These are phyloP conservation scores for Blastobotrys proliferans DNA, from an alignment of 1,139 yeast species.

Conservation along the genomic window DNA sequence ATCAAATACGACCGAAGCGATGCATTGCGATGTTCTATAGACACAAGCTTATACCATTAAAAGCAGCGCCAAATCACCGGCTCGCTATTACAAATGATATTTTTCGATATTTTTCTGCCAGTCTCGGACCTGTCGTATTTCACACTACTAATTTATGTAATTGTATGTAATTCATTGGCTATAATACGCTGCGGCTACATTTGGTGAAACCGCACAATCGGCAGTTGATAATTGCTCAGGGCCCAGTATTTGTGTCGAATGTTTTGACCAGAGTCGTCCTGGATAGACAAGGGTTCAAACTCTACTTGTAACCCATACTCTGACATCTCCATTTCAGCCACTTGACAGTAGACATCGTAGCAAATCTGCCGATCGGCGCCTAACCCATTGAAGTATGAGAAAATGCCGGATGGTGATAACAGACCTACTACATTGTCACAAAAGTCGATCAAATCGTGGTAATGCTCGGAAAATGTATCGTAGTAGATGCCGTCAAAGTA, in stretches of 20 bases:
- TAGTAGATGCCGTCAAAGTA: conserved; percentile 89
- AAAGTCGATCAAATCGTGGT: conserved; percentile 78
- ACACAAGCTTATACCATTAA: no score
- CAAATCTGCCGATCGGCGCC: conserved; percentile 93
- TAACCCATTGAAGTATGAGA: conserved; percentile 88
- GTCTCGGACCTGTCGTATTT: no score
- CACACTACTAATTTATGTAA: no score
- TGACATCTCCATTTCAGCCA: conserved; percentile 73
- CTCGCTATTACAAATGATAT: no score
- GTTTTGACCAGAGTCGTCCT: conserved; percentile 39
- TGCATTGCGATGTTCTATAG: no score
- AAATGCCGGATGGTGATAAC: conserved; percentile 60
- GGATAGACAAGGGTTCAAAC: conserved; percentile 37
- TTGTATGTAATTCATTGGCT: no score
- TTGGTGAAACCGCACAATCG: conserved; percentile 7
- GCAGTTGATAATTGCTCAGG: conserved; percentile 23
- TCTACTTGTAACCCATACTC: conserved; percentile 70
- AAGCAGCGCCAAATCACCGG: no score
- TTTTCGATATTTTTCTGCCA: no score
- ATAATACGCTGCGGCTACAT: no score
- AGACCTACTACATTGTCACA: conserved; percentile 80
- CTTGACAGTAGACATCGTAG: conserved; percentile 81
- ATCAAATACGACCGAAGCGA: no score
- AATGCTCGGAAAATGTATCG: conserved; percentile 90
- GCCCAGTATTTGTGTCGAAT: conserved; percentile 71